Evolutionary conservation across 2,329 filamentous ascomycete species (phyloP).

Genomic region (Fusarium sp.): DNA sequence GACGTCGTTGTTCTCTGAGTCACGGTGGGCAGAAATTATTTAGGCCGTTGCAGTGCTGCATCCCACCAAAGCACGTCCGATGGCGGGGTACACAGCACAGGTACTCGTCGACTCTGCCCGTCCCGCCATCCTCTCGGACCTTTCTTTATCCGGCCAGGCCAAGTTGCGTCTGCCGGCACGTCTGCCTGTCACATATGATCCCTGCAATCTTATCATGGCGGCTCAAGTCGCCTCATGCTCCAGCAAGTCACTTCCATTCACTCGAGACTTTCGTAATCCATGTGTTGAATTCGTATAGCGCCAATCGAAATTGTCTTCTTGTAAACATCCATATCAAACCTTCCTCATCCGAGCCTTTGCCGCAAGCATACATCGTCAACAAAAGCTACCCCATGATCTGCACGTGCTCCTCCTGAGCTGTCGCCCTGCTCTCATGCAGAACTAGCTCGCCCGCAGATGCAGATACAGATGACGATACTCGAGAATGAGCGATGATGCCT

Average conservation of each 20-base stretch:
- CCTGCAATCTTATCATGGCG: conserved; percentile 48
- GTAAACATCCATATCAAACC: not conserved
- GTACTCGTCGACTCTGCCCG: conserved; percentile 26
- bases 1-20: conserved; percentile 45
- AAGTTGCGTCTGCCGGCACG: conserved; percentile 11
- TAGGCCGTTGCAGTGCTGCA: conserved; percentile 34
- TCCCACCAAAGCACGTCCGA: conserved; percentile 37
- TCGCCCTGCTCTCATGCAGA: conserved; percentile 52
- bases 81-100: conserved; percentile 46
- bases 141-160: conserved; percentile 32
- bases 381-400: conserved; percentile 45
- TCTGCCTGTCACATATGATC: conserved; percentile 34
- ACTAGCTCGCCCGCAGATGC: conserved; percentile 46
- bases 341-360: conserved; percentile 3
- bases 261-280: conserved; percentile 24
- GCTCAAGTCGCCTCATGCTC: conserved; percentile 39
- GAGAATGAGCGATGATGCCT: conserved; percentile 68
- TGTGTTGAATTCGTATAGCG: conserved; percentile 25
- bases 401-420: conserved; percentile 47
- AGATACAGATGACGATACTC: conserved; percentile 54
- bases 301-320: conserved; percentile 12
- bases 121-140: conserved; percentile 27
- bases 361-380: conserved; percentile 8
- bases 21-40: conserved; percentile 49
- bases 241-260: conserved; percentile 26